These are phyloP conservation scores for Ascochyta clinopodiicola DNA, from an alignment of 2,329 filamentous ascomycete genomes.

Conservation along the genomic window DNA sequence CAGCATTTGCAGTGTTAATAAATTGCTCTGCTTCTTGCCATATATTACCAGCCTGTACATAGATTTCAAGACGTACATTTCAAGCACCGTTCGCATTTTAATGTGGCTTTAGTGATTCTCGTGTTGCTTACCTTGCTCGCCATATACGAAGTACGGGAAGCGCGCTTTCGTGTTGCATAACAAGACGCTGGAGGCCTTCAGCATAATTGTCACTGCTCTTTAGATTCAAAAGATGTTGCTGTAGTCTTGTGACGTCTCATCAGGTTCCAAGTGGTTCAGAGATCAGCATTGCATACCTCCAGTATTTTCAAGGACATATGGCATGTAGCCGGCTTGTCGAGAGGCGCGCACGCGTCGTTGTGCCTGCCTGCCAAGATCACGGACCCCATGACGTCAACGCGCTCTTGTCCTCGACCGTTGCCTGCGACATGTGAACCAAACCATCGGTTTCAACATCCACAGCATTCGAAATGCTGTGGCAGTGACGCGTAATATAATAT, in stretches of 20 bases:
- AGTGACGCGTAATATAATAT: constrained; percentile 18
- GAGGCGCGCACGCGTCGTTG: background rate
- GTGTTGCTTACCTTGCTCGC: background rate
- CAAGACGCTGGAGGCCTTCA: no score
- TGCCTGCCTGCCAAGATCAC: constrained; percentile 6
- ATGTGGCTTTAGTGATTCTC: background rate
- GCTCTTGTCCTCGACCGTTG: background rate
- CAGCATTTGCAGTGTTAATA: constrained; percentile 41
- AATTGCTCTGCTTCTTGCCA: constrained; percentile 18
- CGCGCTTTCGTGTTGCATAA: no score
- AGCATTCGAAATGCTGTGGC: constrained; percentile 21
- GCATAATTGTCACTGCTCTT: no score
- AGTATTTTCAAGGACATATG: no score
- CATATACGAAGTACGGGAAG: background rate
- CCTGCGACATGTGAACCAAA: constrained; percentile 2
- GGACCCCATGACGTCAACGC: constrained; percentile 11
- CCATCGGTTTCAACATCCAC: background rate
- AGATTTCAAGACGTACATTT: constrained; percentile 9
- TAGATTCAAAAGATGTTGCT: no score
- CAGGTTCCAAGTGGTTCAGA: no score
- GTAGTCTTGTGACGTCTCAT: no score
- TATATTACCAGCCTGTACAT: constrained; percentile 18
- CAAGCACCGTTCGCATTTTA: background rate
- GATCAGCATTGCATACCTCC: no score
- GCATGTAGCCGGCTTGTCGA: no score